Conservation (phyloP, 768 basidiomycete genomes). For the Coprinellus aureogranulatus region DNA sequence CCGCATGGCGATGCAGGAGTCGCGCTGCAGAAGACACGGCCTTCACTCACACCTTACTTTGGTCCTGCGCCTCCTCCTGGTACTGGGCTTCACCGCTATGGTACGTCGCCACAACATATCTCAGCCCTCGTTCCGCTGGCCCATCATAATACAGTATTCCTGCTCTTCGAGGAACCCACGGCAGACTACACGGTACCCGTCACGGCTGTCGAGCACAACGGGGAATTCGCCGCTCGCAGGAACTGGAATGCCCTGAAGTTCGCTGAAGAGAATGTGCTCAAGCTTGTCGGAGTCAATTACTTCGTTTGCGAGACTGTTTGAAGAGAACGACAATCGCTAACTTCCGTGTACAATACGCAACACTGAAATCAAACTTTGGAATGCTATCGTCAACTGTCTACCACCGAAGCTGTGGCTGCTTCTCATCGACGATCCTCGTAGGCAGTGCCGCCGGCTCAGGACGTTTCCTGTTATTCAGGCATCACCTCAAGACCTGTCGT, state of each 20-base stretch:
- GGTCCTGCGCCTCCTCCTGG: slow-evolving; percentile 55
- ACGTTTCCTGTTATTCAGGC: too few species aligned
- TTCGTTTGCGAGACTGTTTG: slow-evolving; percentile 30
- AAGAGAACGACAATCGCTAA: too few species aligned
- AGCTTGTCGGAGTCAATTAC: slow-evolving; percentile 59
- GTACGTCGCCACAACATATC: slow-evolving; percentile 28
- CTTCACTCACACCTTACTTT: slow-evolving; percentile 53
- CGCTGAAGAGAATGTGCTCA: slow-evolving; percentile 48
- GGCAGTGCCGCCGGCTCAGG: too few species aligned
- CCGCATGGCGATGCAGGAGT: slow-evolving; percentile 30
- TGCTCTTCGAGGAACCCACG: slow-evolving; percentile 60
- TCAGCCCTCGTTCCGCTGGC: too few species aligned
- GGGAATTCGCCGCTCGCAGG: slow-evolving; percentile 41
- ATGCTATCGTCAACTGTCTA: too few species aligned
- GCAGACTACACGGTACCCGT: slow-evolving; percentile 38
- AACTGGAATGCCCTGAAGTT: slow-evolving; percentile 57
- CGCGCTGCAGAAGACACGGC: slow-evolving; percentile 39
- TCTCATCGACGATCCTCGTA: too few species aligned
- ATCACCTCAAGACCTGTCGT: too few species aligned
- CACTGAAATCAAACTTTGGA: too few species aligned
- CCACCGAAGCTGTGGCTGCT: too few species aligned
- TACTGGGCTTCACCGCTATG: slow-evolving; percentile 57
- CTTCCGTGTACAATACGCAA: too few species aligned
- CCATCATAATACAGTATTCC: slow-evolving; percentile 31
- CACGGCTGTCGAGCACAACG: slow-evolving; percentile 45